Conservation (phyloP, 23 red algal species). For the Gracilariopsis chorda region DNA sequence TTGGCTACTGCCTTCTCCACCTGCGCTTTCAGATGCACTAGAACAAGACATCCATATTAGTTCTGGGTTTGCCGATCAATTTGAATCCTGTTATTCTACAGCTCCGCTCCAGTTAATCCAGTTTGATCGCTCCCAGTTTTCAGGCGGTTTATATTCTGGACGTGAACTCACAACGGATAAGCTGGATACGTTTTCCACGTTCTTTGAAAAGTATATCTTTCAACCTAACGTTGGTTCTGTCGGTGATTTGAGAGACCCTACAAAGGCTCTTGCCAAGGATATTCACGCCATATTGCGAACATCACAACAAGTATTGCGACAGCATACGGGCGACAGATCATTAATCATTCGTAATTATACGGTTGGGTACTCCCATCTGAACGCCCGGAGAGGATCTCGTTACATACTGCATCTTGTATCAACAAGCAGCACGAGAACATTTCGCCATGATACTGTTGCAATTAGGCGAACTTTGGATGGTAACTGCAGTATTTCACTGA, state of each 20-base stretch:
- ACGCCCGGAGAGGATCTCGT: background rate
- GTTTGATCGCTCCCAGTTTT: too few relatives aligned
- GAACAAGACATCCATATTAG: too few relatives aligned
- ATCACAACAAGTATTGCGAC: background rate
- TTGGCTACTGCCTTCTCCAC: too few relatives aligned
- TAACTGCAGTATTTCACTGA: background rate
- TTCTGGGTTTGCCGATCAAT: too few relatives aligned
- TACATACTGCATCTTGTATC: conserved; percentile 45
- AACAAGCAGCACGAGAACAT: background rate
- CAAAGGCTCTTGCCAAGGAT: background rate
- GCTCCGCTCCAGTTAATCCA: too few relatives aligned
- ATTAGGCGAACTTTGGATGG: conserved; percentile 40
- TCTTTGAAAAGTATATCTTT: conserved; percentile 35
- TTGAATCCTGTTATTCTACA: too few relatives aligned
- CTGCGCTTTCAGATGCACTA: too few relatives aligned
- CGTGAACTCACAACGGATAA: too few relatives aligned
- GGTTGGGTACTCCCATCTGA: conserved; percentile 38
- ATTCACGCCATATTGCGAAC: background rate
- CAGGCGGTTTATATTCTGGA: too few relatives aligned
- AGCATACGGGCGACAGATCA: background rate
- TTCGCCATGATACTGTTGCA: conserved; percentile 5
- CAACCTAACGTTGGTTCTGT: conserved; percentile 8
- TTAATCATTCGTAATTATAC: conserved; percentile 35
- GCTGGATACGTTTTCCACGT: conserved; percentile 26
- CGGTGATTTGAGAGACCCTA: background rate